Conservation (phyloP, 1,139 yeast genomes). For the Eremothecium coryli region DNA sequence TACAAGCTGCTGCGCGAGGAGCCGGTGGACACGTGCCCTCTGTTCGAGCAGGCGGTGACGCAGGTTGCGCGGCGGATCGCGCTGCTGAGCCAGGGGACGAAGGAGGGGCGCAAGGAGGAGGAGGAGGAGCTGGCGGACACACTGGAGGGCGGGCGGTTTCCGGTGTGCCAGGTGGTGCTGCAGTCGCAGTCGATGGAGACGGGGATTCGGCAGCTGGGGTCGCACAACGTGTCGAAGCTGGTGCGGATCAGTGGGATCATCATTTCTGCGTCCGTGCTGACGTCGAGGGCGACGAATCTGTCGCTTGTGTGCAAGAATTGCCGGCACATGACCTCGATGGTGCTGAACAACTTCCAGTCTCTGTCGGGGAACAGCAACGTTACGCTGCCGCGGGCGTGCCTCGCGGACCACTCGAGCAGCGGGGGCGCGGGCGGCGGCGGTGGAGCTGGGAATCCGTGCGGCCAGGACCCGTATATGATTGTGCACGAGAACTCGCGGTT, state of each 20-base stretch:
- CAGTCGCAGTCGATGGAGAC: constrained; percentile 64
- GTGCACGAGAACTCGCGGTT: constrained; percentile 89
- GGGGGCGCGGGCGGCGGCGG: constrained; percentile 32
- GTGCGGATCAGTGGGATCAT: constrained; percentile 90
- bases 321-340: constrained; percentile 68
- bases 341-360: constrained; percentile 44
- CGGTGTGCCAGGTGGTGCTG: constrained; percentile 74
- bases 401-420: constrained; percentile 29
- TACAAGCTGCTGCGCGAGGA: constrained; percentile 77
- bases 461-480: constrained; percentile 84
- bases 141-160: constrained; percentile 36
- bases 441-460: constrained; percentile 57
- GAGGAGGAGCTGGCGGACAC: constrained; percentile 5
- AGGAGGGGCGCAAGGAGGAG: constrained; percentile 14
- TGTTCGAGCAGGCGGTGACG: constrained; percentile 83
- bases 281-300: constrained; percentile 78
- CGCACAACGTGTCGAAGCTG: constrained; percentile 81
- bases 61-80: constrained; percentile 79
- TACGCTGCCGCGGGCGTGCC: constrained; percentile 66
- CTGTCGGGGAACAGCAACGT: constrained; percentile 63
- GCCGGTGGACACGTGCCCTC: constrained; percentile 81
- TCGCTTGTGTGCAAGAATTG: constrained; percentile 85
- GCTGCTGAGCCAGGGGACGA: constrained; percentile 40
- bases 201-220: constrained; percentile 73
- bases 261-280: constrained; percentile 81